Base-by-base conservation (phyloP, 495 filamentous ascomycete genomes). In the Astrothelium subdiscretum region DNA sequence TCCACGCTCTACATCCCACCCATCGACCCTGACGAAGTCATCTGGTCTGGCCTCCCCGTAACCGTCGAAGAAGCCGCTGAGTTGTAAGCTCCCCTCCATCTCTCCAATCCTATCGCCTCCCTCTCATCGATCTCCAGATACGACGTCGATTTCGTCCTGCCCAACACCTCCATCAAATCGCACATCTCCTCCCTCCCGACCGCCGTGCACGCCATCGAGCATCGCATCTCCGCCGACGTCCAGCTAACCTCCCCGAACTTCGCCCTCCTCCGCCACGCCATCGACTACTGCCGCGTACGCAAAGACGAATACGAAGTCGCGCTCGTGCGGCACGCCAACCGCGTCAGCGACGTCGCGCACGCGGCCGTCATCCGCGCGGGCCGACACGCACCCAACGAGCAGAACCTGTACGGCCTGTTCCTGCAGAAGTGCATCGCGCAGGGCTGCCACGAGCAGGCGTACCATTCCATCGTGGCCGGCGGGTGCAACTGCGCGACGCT, bases 1-100 rank as follows among this genome's bases (percentile, higher is more conserved):
- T 81, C 91, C 26, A 97, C 89, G 10, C 85, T 97, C 59, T 99
- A 90, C 77, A 94, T 99, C 65, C 92, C 95, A 4, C 87, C 90
- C 1, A 82, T 95, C 69, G 84, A 95, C 61, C 84, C 91, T 48
- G 89, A 95, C 31, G 85, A 84, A 43, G 94, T 97, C n/a, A 90
- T 97, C 67, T 99, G 95, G 95, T 87, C 87, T 27, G 95, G 95
- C 31, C 82, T 97, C 24, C 95, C 95, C 0, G 71, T 95, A 62
- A 86, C 84, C 6, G 70, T 76, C 32, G 77, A 86, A n/a, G 87
- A 96, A 70, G 92, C 92, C 22, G 70, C 82, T 44, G 70, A 83
- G 31, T 81, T 80, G 69, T 69, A 44, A 40, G 62, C 57, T 31
- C n/a, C 4, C n/a, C 1, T 62, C 57, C n/a, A 59, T 8, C 58